phyloP scores from a whole-genome alignment of 2,329 filamentous ascomycete species.

The Pseudogymnoascus sp. region DNA sequence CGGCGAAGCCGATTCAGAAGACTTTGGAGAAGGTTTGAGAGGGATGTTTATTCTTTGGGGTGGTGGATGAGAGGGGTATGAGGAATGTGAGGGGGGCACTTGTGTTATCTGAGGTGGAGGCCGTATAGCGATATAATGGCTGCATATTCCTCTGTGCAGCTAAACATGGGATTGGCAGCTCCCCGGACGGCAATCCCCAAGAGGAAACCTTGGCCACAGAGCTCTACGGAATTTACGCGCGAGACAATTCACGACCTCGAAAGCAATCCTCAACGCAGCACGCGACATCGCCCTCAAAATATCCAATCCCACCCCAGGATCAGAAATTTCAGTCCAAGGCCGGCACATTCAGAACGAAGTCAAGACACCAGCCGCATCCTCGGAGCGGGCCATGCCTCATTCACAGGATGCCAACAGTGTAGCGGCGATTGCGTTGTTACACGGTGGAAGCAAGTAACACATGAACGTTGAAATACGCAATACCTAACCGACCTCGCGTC shows the following conservation, averaged over 20 bases:
- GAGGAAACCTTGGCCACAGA: background rate
- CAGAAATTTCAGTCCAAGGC: background rate
- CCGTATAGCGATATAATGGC: background rate
- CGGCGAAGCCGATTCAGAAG: conserved; percentile 80
- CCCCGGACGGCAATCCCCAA: background rate
- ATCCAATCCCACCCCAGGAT: background rate
- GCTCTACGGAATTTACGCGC: background rate
- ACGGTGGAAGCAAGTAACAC: background rate
- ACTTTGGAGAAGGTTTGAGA: conserved; percentile 66
- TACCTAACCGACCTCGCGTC: background rate
- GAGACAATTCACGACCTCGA: background rate
- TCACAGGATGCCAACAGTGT: background rate
- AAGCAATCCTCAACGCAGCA: background rate
- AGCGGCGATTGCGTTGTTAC: background rate
- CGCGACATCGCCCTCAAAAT: background rate
- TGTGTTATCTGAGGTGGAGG: background rate
- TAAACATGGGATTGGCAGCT: background rate
- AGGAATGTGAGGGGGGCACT: background rate
- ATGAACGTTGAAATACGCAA: background rate
- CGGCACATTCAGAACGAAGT: background rate
- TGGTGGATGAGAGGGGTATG: background rate
- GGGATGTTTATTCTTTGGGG: background rate
- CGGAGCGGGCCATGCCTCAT: background rate
- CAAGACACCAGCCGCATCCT: background rate
- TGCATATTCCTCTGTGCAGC: background rate